phyloP scores from a whole-genome alignment of 1,284 basidiomycete genomes.

The Ustilago curta region DNA sequence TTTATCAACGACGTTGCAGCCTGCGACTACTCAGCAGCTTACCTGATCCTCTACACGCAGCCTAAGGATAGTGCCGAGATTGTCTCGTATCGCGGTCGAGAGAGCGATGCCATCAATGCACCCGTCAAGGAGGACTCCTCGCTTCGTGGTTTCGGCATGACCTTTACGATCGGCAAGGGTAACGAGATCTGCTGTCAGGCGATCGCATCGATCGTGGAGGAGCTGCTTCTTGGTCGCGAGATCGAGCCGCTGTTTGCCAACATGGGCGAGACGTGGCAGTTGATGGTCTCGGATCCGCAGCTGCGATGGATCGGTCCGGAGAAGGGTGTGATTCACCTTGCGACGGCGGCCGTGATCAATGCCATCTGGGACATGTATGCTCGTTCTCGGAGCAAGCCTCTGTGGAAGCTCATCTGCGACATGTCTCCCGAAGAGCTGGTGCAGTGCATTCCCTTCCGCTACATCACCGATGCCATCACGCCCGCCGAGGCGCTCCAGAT shows the following conservation, averaged over 20 bases:
- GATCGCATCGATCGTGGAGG: slow-evolving; percentile 69
- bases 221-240: slow-evolving; percentile 87
- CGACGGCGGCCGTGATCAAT: slow-evolving; percentile 82
- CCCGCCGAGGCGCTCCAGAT: slow-evolving; percentile 87
- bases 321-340: slow-evolving; percentile 87
- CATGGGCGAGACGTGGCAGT: slow-evolving; percentile 73
- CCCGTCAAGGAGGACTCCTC: slow-evolving; percentile 42
- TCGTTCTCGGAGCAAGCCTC: slow-evolving; percentile 79
- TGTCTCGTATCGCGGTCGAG: slow-evolving; percentile 47
- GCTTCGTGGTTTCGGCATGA: slow-evolving; percentile 74
- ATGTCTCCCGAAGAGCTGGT: slow-evolving; percentile 88
- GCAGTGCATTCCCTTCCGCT: slow-evolving; percentile 80
- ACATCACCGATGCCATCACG: slow-evolving; percentile 93
- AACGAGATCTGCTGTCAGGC: slow-evolving; percentile 77
- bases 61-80: slow-evolving; percentile 39
- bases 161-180: slow-evolving; percentile 58
- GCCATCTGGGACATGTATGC: slow-evolving; percentile 78
- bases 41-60: slow-evolving; percentile 82
- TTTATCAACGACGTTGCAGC: slow-evolving; percentile 65
- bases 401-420: slow-evolving; percentile 86
- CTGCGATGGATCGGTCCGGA: slow-evolving; percentile 76
- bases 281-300: slow-evolving; percentile 53
- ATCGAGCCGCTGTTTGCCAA: slow-evolving; percentile 83
- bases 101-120: slow-evolving; percentile 49
- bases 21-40: slow-evolving; percentile 89